Conservation (phyloP, 257 asterid genomes). For the Cordia subcordata region DNA sequence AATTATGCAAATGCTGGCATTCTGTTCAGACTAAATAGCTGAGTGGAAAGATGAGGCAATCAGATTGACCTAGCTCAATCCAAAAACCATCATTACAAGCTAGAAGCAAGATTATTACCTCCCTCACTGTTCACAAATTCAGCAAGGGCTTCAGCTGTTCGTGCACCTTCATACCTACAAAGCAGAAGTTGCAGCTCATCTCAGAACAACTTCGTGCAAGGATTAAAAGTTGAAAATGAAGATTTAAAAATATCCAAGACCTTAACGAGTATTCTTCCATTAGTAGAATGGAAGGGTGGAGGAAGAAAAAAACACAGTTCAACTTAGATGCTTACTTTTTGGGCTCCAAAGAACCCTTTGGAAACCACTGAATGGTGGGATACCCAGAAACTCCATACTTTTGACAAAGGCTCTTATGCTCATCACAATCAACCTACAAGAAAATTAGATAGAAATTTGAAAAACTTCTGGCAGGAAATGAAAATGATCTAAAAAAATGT, state of each 20-base stretch:
- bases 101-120: conserved; percentile 38
- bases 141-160: conserved; percentile 78
- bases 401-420: conserved; percentile 76
- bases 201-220: background rate
- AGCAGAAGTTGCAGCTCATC: background rate
- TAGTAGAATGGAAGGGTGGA: too few species aligned
- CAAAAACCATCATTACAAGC: background rate
- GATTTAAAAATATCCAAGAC: too few species aligned
- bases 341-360: conserved; percentile 88
- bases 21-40: background rate
- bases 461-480: background rate
- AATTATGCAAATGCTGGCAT: too few species aligned
- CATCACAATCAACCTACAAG: conserved; percentile 88
- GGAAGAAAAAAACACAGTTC: background rate
- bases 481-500: too few species aligned
- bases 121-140: conserved; percentile 77
- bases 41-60: background rate
- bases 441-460: background rate
- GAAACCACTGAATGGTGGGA: conserved; percentile 97
- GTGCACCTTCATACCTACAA: conserved; percentile 74
- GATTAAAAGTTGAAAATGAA: background rate
- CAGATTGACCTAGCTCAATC: background rate
- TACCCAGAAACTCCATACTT: conserved; percentile 88
- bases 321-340: conserved; percentile 54
- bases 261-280: too few species aligned